Evolutionary conservation across 768 basidiomycete species (phyloP), one percentile per base, ranked within the genome.

Genomic region (Leucogyrophana mollusca): DNA sequence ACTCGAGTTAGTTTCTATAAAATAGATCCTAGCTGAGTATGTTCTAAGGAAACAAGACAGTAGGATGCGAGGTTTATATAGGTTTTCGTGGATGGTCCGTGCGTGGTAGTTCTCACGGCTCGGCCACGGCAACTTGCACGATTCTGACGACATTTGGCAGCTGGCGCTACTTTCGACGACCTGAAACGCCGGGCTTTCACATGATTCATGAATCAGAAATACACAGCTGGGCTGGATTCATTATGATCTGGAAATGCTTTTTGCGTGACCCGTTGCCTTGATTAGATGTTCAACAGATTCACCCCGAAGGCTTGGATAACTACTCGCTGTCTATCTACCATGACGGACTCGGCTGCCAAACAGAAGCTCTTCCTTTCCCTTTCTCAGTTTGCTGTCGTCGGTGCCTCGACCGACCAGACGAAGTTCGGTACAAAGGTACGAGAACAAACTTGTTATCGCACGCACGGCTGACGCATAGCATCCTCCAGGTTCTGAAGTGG

Each of bases 371-470:
- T 92, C 66, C 61, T 92, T 34, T 70, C 77, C 7, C 77, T 80
- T 10, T 72, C 83, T 5, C 60, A 70, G 50, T 94, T 76, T 46
- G 91, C 89, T 24, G 90, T 93, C 21, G 80, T 90, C 11, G 90
- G 91, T 18, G 89, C 89, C 4, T 91, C 87, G 35, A 90, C 82
- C 51, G 85, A 92, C 65, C 74, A 78, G 56, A 71, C 70, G 46
- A 93, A 92, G 69, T 89, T 73, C 60, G 90, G 91, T 23, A 89
- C 87, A 45, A 87, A 81, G 74, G 90, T 73, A n/a, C n/a, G n/a
- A n/a, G n/a, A n/a, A n/a, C n/a, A 34, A 25, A 63, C 38, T 18
- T 18, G 14, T n/a, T 8, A 18, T 18, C 40, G 35, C 27, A 38
- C 25, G 27, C 6, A 24, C 32, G 25, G 21, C 36, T 20, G 27